phyloP scores from a whole-genome alignment of 2,329 filamentous ascomycete genomes.

The Thelonectria blattea region DNA sequence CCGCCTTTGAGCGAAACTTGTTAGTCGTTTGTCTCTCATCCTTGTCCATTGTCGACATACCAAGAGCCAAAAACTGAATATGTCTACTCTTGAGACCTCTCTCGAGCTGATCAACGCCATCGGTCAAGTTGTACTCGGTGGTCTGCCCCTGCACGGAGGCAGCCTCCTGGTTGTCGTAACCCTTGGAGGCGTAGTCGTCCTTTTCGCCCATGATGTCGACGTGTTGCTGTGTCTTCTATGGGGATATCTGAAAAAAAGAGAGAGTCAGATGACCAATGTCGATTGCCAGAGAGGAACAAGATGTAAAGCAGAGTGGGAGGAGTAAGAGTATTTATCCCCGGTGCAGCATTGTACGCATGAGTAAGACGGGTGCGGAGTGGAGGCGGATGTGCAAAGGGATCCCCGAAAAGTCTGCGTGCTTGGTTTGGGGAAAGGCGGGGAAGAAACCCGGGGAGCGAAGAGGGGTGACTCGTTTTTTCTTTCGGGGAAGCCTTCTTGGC shows the following conservation, averaged over 20 bases:
- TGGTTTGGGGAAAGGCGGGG: constrained; percentile 27
- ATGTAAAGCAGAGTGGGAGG: background rate
- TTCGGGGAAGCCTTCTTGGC: background rate
- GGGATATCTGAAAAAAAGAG: background rate
- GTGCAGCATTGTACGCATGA: constrained; percentile 4
- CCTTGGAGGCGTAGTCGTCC: constrained; percentile 18
- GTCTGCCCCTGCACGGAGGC: constrained; percentile 27
- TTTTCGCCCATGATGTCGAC: constrained; percentile 27
- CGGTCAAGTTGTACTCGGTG: constrained; percentile 45
- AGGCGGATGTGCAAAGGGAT: constrained; percentile 4
- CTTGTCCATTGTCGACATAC: constrained; percentile 33
- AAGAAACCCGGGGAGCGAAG: constrained; percentile 19
- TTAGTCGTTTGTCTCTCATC: constrained; percentile 2
- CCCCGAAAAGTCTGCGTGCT: constrained; percentile 2
- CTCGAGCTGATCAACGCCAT: constrained; percentile 53
- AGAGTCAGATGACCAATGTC: background rate
- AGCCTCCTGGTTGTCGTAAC: constrained; percentile 38
- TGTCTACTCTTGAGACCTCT: constrained; percentile 65
- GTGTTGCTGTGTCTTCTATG: background rate
- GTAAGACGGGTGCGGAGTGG: constrained; percentile 2
- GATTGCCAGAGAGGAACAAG: background rate
- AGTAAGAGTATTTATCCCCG: constrained; percentile 23
- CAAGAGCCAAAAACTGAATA: constrained; percentile 65
- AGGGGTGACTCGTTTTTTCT: constrained; percentile 15
- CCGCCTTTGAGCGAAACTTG: constrained; percentile 40